Conservation (phyloP, 148 eudicot species). For the Rhododendron kiyosumense region DNA sequence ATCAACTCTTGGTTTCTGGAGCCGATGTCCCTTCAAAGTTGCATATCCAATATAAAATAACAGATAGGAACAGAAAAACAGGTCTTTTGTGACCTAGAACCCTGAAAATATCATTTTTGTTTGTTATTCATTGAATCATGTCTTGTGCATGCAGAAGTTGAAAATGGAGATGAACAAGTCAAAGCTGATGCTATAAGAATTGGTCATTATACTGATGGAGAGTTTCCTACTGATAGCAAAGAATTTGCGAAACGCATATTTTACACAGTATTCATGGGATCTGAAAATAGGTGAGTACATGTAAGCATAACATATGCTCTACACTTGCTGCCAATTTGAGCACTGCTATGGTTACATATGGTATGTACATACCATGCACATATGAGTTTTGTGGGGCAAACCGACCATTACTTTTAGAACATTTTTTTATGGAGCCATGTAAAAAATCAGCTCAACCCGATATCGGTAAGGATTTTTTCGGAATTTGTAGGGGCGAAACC, state of each 20-base stretch:
- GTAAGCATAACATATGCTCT: conserved; percentile 4
- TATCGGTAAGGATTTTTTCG: too few species aligned
- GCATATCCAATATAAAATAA: background rate
- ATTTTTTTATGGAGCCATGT: too few species aligned
- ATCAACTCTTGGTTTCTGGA: background rate
- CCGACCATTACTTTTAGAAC: too few species aligned
- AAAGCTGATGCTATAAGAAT: conserved; percentile 89
- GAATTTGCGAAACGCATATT: conserved; percentile 92
- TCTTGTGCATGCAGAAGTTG: conserved; percentile 48
- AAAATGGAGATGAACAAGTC: conserved; percentile 75
- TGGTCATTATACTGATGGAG: conserved; percentile 83
- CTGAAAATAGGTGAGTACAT: conserved; percentile 75
- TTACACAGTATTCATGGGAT: conserved; percentile 92
- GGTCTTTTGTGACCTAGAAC: background rate
- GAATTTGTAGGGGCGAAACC: too few species aligned
- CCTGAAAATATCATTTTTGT: background rate
- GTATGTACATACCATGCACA: too few species aligned
- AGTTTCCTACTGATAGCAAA: conserved; percentile 77
- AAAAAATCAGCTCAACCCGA: too few species aligned
- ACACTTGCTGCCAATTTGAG: background rate
- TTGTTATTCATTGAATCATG: background rate
- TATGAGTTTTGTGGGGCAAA: too few species aligned
- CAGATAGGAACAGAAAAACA: background rate
- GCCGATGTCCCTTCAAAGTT: background rate
- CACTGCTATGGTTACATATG: too few species aligned